Conservation (phyloP, 148 eudicot genomes). For the Rhododendron griersonianum region DNA sequence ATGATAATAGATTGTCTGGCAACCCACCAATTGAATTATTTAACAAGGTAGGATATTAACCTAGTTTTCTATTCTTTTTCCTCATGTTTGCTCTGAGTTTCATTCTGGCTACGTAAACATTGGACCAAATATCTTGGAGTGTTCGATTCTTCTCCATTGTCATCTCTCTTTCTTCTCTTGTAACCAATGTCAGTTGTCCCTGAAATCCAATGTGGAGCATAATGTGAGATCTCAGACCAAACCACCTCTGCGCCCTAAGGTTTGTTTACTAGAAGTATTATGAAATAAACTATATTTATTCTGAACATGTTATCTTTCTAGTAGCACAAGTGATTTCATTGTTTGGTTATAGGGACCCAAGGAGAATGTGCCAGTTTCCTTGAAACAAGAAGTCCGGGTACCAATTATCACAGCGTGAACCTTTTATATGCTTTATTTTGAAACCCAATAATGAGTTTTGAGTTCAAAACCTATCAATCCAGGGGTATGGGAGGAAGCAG, state of each 20-base stretch:
- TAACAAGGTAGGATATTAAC: conserved; percentile 38
- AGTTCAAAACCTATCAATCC: conserved; percentile 5
- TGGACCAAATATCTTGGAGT: not conserved
- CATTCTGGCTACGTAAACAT: not conserved
- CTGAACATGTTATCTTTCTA: not conserved
- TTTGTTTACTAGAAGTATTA: conserved; percentile 7
- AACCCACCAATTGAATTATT: conserved; percentile 53
- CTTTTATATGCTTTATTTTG: not conserved
- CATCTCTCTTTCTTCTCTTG: not conserved
- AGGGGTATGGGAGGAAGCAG: conserved; percentile 29
- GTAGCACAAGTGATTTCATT: not conserved
- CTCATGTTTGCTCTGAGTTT: not conserved
- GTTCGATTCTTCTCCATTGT: not conserved
- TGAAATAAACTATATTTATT: not conserved
- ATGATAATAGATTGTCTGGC: conserved; percentile 18
- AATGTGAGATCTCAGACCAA: conserved; percentile 18
- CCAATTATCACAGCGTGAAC: not conserved
- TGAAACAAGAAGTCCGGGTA: conserved; percentile 29
- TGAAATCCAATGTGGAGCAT: conserved; percentile 33
- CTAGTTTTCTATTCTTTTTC: not conserved
- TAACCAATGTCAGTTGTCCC: conserved; percentile 41
- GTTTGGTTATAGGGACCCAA: conserved; percentile 29
- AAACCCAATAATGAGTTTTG: not conserved
- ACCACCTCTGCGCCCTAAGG: conserved; percentile 30
- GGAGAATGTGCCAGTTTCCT: conserved; percentile 33